Evolutionary conservation across 2,329 filamentous ascomycete species (phyloP).

Genomic region (Rhynchosporium secalis): DNA sequence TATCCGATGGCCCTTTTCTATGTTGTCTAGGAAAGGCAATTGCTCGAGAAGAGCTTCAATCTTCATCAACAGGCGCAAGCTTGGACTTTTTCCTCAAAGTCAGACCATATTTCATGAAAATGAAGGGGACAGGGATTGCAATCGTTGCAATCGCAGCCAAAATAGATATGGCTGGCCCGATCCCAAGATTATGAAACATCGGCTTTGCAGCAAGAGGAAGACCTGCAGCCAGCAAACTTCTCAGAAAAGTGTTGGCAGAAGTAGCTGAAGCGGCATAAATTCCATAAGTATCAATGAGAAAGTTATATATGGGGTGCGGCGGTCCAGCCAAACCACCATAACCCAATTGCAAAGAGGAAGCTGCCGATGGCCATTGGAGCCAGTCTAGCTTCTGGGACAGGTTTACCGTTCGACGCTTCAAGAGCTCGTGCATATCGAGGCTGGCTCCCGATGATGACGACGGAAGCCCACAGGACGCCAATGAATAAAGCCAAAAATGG

Average conservation of each 20-base stretch:
- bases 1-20: too few relatives aligned
- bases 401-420: slow-evolving; percentile 42
- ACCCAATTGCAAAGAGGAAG: slow-evolving; percentile 35
- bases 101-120: slow-evolving; percentile 47
- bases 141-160: slow-evolving; percentile 57
- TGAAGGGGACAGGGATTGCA: slow-evolving; percentile 58
- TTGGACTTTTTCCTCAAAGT: slow-evolving; percentile 46
- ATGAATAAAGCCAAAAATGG: slow-evolving; percentile 55
- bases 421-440: slow-evolving; percentile 33
- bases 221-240: slow-evolving; percentile 48
- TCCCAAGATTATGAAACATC: slow-evolving; percentile 64
- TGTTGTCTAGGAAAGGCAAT: too few relatives aligned
- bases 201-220: slow-evolving; percentile 45
- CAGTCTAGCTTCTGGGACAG: slow-evolving; percentile 48
- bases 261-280: slow-evolving; percentile 49
- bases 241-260: slow-evolving; percentile 47
- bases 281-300: slow-evolving; percentile 47
- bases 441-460: slow-evolving; percentile 47
- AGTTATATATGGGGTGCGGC: slow-evolving; percentile 34
- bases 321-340: slow-evolving; percentile 40
- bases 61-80: slow-evolving; percentile 41
- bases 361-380: slow-evolving; percentile 48
- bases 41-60: not conserved
- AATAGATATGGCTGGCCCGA: slow-evolving; percentile 63
- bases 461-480: slow-evolving; percentile 49